Base-by-base conservation (phyloP, 192 early-diverging fungal species). In the Chytriomyces hyalinus region DNA sequence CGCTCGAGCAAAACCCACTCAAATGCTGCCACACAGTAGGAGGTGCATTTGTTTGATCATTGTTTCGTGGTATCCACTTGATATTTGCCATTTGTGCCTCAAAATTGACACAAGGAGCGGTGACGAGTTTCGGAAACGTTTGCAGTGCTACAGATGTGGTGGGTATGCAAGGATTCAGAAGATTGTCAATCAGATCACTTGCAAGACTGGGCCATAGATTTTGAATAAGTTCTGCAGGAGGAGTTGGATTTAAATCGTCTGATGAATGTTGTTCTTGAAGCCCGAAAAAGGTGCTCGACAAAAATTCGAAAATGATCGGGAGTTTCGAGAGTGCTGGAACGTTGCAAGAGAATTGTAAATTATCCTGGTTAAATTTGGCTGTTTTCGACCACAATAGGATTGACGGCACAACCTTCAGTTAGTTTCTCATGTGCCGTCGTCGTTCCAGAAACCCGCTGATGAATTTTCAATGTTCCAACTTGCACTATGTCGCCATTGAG, bases 161-260 rank as follows among this genome's bases (percentile, higher is more conserved):
- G 6, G 72, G 72, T 10, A 73, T 63, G 22, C 44, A 10, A 10
- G 72, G 72, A 45, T 36, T 63, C 11, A 73, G 26, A 7, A 63
- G 17, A 36, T 43, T 17, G 61, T 73, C 72, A 62, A 73, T 73
- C 9, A 73, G 17, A 15, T 11, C 17, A 26, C 72, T 73, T 10
- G 72, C 57, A 9, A 73, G 45, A 45, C 20, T 63, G 9, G 57
- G 45, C 72, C 72, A 73, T 63, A 62, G 17, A 9, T 20, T 36
- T 46, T 73, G 57, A 8, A 73, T 61, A 26, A 61, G 61, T 10
- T 73, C 72, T 62, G 61, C 60, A 11, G 60, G 45, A 10, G 72
- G 72, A 28, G 28, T 24, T 57, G 49, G 24, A 20, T 57, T 20
- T 36, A 4, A 36, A 36, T 36, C 36, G 4, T 57, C 20, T 20